Evolutionary conservation across 129 eudicot species (phyloP).

Genomic region (Chrysanthemum lavandulifolium): DNA sequence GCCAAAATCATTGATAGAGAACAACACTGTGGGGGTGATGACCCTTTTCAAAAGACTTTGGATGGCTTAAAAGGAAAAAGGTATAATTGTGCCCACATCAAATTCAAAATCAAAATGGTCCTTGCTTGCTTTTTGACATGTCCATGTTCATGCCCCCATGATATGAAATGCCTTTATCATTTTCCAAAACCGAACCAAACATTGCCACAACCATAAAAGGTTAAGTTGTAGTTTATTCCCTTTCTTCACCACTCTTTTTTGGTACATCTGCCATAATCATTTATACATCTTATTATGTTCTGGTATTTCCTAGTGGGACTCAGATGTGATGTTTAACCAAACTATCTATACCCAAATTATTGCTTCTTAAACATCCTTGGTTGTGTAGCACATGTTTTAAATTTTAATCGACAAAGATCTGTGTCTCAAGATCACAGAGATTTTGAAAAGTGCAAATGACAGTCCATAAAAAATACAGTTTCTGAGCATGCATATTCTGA

Average conservation of each 20-base stretch:
- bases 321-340: constrained; percentile 21
- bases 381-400: neutral
- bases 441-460: too few relatives aligned
- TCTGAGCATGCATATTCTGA: neutral
- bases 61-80: constrained; percentile 17
- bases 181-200: constrained; percentile 27
- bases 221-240: constrained; percentile 18
- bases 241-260: neutral
- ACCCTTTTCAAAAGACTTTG: constrained; percentile 16
- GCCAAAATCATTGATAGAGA: constrained; percentile 9
- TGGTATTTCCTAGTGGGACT: neutral
- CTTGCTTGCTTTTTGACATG: constrained; percentile 23
- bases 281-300: neutral
- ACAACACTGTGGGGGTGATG: constrained; percentile 13
- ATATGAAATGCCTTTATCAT: constrained; percentile 32
- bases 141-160: constrained; percentile 34
- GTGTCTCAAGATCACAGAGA: too few relatives aligned
- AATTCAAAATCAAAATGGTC: constrained; percentile 35
- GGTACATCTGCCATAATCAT: neutral
- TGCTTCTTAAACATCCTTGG: neutral
- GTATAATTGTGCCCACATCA: constrained; percentile 28
- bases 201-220: constrained; percentile 26
- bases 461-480: neutral
- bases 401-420: neutral
- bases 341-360: constrained; percentile 7